These are phyloP conservation scores for Cryptococcus sp. DNA, from an alignment of 1,284 basidiomycete genomes.

Conservation along the genomic window DNA sequence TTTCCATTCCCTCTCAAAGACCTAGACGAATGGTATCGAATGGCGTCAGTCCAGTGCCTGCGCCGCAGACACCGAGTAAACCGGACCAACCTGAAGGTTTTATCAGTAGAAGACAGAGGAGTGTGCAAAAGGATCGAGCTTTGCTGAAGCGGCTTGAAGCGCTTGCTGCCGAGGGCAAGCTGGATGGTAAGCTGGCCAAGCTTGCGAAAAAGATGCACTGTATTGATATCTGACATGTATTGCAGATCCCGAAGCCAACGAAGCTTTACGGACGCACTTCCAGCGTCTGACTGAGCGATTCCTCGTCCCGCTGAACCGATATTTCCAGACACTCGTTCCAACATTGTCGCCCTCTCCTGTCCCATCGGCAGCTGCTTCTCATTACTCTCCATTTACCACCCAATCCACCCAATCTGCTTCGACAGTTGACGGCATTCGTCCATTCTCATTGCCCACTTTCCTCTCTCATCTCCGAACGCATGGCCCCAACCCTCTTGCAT, in stretches of 20 bases:
- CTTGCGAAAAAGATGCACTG: background rate
- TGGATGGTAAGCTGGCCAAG: constrained; percentile 37
- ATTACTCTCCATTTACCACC: constrained; percentile 21
- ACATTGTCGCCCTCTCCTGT: constrained; percentile 25
- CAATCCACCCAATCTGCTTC: constrained; percentile 25
- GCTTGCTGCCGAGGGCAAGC: constrained; percentile 43
- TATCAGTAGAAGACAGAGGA: constrained; percentile 74
- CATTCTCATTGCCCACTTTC: constrained; percentile 78
- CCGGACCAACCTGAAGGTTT: constrained; percentile 67
- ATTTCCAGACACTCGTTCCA: constrained; percentile 87
- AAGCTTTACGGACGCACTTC: constrained; percentile 78
- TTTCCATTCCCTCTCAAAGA: constrained; percentile 46
- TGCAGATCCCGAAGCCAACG: constrained; percentile 57
- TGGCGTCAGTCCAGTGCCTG: constrained; percentile 10
- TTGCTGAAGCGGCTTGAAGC: constrained; percentile 59
- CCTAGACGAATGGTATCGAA: constrained; percentile 26
- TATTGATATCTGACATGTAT: constrained; percentile 3
- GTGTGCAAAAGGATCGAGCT: constrained; percentile 78
- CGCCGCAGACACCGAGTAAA: constrained; percentile 2
- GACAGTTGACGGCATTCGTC: constrained; percentile 57
- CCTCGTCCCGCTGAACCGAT: constrained; percentile 88
- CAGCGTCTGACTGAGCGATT: constrained; percentile 82
- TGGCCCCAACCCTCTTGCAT: constrained; percentile 71
- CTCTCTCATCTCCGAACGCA: constrained; percentile 76
- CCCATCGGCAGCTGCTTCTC: constrained; percentile 11